These are phyloP conservation scores for Cyberlindnera lachancei DNA, from an alignment of 805 yeast species.

Conservation along the genomic window DNA sequence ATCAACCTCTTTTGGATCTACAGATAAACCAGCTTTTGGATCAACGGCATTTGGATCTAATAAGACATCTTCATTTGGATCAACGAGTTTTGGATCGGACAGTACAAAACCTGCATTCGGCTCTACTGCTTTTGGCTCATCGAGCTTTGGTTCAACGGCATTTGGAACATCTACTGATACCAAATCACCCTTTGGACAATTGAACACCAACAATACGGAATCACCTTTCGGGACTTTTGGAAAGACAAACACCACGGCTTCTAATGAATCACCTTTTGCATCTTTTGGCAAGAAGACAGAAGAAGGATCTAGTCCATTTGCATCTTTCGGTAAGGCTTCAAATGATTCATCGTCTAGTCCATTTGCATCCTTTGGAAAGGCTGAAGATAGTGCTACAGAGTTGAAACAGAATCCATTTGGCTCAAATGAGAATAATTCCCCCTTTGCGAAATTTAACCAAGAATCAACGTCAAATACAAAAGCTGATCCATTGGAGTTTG, in stretches of 20 bases:
- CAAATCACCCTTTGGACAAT: conserved; percentile 8
- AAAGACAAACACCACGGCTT: conserved; percentile 5
- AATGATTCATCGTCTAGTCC: conserved; percentile 1
- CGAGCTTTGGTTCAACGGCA: not conserved
- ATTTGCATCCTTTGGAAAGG: conserved; percentile 6
- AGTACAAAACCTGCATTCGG: conserved; percentile 1
- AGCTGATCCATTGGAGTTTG: conserved; percentile 4
- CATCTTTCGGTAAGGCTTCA: conserved; percentile 8
- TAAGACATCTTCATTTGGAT: conserved; percentile 1
- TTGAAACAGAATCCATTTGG: not conserved
- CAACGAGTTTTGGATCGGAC: not conserved
- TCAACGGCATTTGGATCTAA: not conserved
- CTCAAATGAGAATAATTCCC: not conserved
- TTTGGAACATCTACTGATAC: not conserved
- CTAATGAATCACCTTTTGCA: conserved; percentile 18
- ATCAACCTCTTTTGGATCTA: conserved; percentile 7
- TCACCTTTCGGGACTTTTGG: conserved; percentile 17
- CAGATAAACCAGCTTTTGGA: conserved; percentile 1
- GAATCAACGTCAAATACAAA: not conserved
- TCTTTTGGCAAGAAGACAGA: conserved; percentile 11
- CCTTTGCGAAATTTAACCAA: not conserved
- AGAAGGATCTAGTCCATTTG: conserved; percentile 2
- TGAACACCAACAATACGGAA: conserved; percentile 1
- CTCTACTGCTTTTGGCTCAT: not conserved
- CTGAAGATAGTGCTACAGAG: conserved; percentile 1